A percentile compares a stretch with the other conserved stretches of the same genome.
Conservation (phyloP, 805 yeast genomes). For the Pichia occidentalis region DNA sequence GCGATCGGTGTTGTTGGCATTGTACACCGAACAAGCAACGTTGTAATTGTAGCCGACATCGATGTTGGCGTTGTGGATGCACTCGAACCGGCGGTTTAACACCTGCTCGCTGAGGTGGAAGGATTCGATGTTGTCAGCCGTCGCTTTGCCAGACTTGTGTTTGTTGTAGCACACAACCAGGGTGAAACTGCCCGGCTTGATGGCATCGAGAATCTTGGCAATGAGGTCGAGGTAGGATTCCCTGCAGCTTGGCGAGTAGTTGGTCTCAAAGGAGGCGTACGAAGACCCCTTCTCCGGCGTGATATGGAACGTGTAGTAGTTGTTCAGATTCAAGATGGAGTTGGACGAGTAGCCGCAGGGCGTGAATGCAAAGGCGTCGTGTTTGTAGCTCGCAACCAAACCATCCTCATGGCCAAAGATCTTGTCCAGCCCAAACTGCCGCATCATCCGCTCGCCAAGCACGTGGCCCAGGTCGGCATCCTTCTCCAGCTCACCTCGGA, state of each 20-base stretch:
- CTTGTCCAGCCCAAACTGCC: constrained; percentile 52
- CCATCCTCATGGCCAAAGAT: constrained; percentile 26
- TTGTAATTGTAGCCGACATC: background rate
- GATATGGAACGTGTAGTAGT: constrained; percentile 76
- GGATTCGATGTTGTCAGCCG: background rate
- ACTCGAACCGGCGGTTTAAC: background rate
- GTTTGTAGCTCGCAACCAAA: constrained; percentile 30
- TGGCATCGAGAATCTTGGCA: constrained; percentile 50
- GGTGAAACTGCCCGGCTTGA: constrained; percentile 65
- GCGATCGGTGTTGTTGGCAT: constrained; percentile 16
- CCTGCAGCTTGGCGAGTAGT: constrained; percentile 22
- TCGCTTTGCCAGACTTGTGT: too few species aligned
- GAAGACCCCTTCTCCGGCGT: constrained; percentile 95
- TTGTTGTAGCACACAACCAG: constrained; percentile 25
- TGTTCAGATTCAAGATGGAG: constrained; percentile 55
- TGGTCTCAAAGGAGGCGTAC: constrained; percentile 93
- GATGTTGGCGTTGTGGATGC: background rate
- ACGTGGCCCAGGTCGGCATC: constrained; percentile 71
- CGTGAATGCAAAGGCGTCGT: constrained; percentile 83
- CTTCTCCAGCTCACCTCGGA: constrained; percentile 21
- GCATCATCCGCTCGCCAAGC: constrained; percentile 65
- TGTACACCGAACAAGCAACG: constrained; percentile 5
- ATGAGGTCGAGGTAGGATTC: constrained; percentile 21
- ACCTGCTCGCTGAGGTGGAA: too few species aligned
- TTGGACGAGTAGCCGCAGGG: constrained; percentile 97